These are phyloP conservation scores for Erysimum cheiri DNA, from an alignment of 441 rosid species.

Conservation along the genomic window DNA sequence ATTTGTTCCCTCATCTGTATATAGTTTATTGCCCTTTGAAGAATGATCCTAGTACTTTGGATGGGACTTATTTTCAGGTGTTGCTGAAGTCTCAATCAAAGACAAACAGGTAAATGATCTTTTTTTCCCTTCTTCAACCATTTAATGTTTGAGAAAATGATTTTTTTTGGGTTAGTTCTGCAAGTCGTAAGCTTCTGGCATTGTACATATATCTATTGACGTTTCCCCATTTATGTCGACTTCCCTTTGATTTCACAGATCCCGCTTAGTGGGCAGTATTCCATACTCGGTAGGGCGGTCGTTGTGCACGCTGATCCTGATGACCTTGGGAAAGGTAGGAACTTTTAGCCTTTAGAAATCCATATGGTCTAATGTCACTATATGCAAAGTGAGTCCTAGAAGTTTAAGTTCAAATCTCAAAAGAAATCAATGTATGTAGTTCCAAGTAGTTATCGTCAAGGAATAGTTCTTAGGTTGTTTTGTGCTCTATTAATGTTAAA, in stretches of 20 bases:
- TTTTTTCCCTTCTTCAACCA: background rate
- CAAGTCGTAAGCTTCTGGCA: background rate
- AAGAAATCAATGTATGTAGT: background rate
- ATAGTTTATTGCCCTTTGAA: background rate
- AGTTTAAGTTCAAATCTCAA: background rate
- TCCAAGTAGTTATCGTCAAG: conserved; percentile 15
- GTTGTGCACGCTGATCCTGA: conserved; percentile 92
- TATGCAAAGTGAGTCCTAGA: background rate
- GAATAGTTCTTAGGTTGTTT: conserved; percentile 3
- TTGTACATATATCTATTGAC: background rate
- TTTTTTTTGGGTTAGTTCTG: background rate
- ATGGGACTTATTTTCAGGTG: conserved; percentile 53
- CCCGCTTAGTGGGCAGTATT: conserved; percentile 72
- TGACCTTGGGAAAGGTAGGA: conserved; percentile 92
- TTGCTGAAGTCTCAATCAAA: conserved; percentile 59
- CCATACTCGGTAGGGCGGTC: conserved; percentile 90
- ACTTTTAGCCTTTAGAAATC: conserved; percentile 14
- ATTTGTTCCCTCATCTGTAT: conserved; percentile 1
- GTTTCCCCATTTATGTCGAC: background rate
- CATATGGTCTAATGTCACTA: background rate
- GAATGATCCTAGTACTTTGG: conserved; percentile 13
- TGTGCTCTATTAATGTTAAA: conserved; percentile 9
- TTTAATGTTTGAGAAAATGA: background rate
- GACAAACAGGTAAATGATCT: conserved; percentile 56
- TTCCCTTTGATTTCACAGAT: conserved; percentile 51